A percentile compares a stretch with the other conserved stretches of the same genome.
These are phyloP conservation scores for Tetragonia tetragonoides DNA, from an alignment of 148 eudicot species.

Conservation along the genomic window DNA sequence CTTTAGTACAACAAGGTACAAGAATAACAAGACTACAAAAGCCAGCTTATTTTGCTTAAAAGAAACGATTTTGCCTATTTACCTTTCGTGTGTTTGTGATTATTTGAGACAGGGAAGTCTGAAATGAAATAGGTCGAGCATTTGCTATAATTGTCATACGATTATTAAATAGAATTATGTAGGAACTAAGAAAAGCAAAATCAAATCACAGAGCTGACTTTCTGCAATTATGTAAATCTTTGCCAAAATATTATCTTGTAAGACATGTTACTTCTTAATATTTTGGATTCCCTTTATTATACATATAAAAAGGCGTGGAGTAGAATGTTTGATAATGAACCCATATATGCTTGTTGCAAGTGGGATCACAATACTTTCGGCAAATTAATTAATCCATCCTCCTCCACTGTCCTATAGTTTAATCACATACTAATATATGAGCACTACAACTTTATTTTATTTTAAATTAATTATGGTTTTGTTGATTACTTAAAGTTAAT, in stretches of 20 bases:
- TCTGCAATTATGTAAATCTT: slow-evolving; percentile 1
- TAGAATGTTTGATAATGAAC: slow-evolving; percentile 7
- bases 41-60: background rate
- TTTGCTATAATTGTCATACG: background rate
- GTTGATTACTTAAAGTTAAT: too few relatives aligned
- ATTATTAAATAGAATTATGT: slow-evolving; percentile 6
- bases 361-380: slow-evolving; percentile 20
- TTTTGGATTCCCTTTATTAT: background rate
- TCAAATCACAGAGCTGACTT: slow-evolving; percentile 22
- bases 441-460: background rate
- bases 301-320: background rate
- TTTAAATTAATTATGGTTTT: background rate
- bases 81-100: background rate
- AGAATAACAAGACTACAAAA: background rate
- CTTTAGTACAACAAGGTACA: background rate
- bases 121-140: background rate
- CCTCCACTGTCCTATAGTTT: background rate
- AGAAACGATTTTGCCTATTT: background rate
- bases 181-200: background rate
- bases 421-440: background rate
- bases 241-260: background rate
- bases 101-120: background rate
- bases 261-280: background rate
- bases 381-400: background rate
- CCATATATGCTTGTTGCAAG: slow-evolving; percentile 22